Evolutionary conservation across 75 land plant genomes (phyloP), one percentile per base, ranked within the genome.

Genomic region (Selaginella moellendorffii): DNA sequence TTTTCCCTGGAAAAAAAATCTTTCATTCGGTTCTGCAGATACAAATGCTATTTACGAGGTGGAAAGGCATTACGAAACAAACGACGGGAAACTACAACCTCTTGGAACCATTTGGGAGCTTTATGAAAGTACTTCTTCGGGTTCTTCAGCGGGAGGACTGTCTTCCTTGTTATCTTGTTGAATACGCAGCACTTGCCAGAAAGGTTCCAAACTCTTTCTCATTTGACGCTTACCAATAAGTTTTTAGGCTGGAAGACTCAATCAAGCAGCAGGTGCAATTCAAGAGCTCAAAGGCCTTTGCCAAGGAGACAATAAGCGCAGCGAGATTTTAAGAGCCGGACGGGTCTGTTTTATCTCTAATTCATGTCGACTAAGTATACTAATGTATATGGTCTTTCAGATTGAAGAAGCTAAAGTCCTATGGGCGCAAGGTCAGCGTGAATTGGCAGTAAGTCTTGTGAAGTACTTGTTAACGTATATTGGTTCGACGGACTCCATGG

Each of bases 381-480:
- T 46, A 18, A 10, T 46, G 10, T 46, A 10, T 46, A n/a, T n/a
- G n/a, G n/a, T n/a, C n/a, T n/a, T n/a, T n/a, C 81, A 91, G 97
- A 73, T 85, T 67, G 90, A 93, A 79, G 98, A 93, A 76, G 98
- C 96, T n/a, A 89, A 86, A 69, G 71, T 86, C 25, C 76, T 93
- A 52, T 76, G 90, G 71, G 85, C 82, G 31, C 87, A 86, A 76
- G 85, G 81, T 61, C 98, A 82, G 70, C 83, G 80, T 68, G 85
- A 78, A 56, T 80, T 93, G 85, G 98, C 96, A 0, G 83, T 89
- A 61, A 85, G 72, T 72, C 83, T 93, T 54, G 78, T 79, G 36
- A 78, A 78, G 66, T 81, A 93, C 66, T 66, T 93, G 26, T 46
- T 83, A 24, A 66, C 78, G 56, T 68, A 80, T 36, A 72, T 70